Evolutionary conservation across 225 moss, liverwort and hornwort species (phyloP), one percentile per base, ranked within the genome.

Genomic region (Marchantia polymorpha): DNA sequence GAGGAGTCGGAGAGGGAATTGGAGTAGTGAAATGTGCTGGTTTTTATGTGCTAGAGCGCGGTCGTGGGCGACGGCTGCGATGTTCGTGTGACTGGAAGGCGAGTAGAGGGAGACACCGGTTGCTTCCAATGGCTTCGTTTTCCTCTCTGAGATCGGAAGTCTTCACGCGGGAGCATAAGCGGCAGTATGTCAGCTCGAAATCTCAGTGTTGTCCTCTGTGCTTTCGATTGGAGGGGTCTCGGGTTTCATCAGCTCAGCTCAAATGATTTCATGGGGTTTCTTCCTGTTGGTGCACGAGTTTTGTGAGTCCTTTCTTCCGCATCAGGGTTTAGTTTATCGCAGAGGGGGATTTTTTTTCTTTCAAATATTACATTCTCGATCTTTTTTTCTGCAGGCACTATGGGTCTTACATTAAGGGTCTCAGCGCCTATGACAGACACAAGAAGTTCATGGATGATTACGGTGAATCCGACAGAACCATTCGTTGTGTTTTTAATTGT

Each of bases 361-460:
- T 13, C n/a, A n/a, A n/a, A n/a, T n/a, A n/a, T 51, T 54, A 14
- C 22, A 6, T 54, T 54, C 51, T 0, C 55, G 73, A 4, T 19
- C 9, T 75, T 59, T 53, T 15, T 14, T 49, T 50, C 23, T 31
- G 73, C 84, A 87, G 87, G 83, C 87, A 88, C 52, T 81, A 88
- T 85, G 83, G 84, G 63, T 88, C 84, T 19, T 84, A 85, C 22
- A 69, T 84, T 61, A 83, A 85, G 83, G 87, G 87, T 50, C 87
- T 88, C 65, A 84, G 80, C 64, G 87, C 87, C 26, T 83, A 88
- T 74, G 87, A 88, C 22, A 80, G 87, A 65, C 87, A 88, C 72
- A 85, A 83, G 58, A 85, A 85, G 53, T 88, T 88, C 30, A 88
- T 88, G 85, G 78, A 85, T 73, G 85, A 88, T 81, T 88, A 88